Conservation (phyloP, 2,329 filamentous ascomycete genomes). For the Tolypocladium sp. region DNA sequence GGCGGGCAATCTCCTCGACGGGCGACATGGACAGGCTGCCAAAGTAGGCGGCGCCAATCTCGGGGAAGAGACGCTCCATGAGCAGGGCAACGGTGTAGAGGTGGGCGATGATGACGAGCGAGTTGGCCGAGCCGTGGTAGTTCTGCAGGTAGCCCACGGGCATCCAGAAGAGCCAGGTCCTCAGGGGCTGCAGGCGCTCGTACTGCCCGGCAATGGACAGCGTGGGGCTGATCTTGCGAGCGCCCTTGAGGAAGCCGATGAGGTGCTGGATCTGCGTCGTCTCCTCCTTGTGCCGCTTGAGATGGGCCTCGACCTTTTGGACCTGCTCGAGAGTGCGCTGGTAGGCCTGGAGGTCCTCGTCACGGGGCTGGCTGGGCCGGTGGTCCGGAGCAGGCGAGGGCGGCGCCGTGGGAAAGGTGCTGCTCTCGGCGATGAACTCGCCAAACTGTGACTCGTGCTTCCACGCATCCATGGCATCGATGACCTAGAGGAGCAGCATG, state of each 20-base stretch:
- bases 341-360: slow-evolving; percentile 63
- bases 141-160: slow-evolving; percentile 76
- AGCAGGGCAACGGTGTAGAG: slow-evolving; percentile 84
- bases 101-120: slow-evolving; percentile 77
- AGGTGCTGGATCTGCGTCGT: slow-evolving; percentile 60
- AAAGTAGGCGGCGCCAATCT: slow-evolving; percentile 83
- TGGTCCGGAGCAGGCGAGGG: slow-evolving; percentile 52
- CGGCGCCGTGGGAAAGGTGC: slow-evolving; percentile 60
- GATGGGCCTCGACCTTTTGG: slow-evolving; percentile 56
- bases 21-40: slow-evolving; percentile 70
- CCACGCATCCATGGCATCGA: slow-evolving; percentile 86
- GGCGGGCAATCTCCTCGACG: slow-evolving; percentile 76
- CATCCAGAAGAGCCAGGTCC: slow-evolving; percentile 94
- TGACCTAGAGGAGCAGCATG: slow-evolving; percentile 45
- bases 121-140: slow-evolving; percentile 64
- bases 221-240: slow-evolving; percentile 60
- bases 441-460: slow-evolving; percentile 81
- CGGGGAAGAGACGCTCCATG: slow-evolving; percentile 84
- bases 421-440: slow-evolving; percentile 73
- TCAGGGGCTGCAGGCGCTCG: slow-evolving; percentile 75
- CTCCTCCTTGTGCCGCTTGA: slow-evolving; percentile 62
- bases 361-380: slow-evolving; percentile 51
- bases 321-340: slow-evolving; percentile 59
- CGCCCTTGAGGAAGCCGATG: slow-evolving; percentile 62
- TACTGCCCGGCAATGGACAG: slow-evolving; percentile 77